Percentiles rank a stretch among this genome's conserved stretches.
phyloP scores from a whole-genome alignment of 805 yeast genomes.

The Teunomyces tritomae region DNA sequence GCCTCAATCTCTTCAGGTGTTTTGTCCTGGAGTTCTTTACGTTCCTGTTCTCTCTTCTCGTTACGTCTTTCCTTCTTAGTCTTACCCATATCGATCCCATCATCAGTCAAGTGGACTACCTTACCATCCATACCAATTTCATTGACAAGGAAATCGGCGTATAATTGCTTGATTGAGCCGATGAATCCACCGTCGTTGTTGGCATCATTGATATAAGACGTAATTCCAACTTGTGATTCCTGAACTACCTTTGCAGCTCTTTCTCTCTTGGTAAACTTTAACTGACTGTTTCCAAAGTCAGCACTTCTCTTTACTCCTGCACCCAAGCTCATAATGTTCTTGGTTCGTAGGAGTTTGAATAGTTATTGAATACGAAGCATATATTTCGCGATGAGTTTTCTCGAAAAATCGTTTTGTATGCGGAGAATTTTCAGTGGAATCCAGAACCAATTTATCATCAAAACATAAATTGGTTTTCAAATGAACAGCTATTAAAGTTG shows the following conservation, averaged over 20 bases:
- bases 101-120: constrained; percentile 73
- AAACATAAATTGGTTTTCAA: neutral
- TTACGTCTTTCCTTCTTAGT: constrained; percentile 48
- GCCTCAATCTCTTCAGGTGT: constrained; percentile 32
- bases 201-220: constrained; percentile 56
- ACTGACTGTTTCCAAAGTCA: neutral
- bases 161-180: constrained; percentile 83
- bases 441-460: neutral
- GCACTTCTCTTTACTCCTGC: constrained; percentile 9
- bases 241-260: constrained; percentile 44
- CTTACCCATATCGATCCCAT: constrained; percentile 55
- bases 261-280: constrained; percentile 14
- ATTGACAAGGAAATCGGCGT: constrained; percentile 90
- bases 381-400: neutral
- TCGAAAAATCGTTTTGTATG: neutral
- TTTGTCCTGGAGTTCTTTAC: constrained; percentile 30
- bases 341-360: constrained; percentile 5
- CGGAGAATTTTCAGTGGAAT: too few species aligned
- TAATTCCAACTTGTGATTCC: constrained; percentile 86
- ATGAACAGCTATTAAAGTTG: too few species aligned
- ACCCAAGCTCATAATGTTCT: neutral
- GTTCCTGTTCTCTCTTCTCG: constrained; percentile 41
- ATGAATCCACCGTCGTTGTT: constrained; percentile 53
- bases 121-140: constrained; percentile 70
- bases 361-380: constrained; percentile 7